Percentiles rank a stretch among this genome's conserved stretches.
Evolutionary conservation across 495 filamentous ascomycete genomes (phyloP).

Genomic region (Xylaria scruposa): DNA sequence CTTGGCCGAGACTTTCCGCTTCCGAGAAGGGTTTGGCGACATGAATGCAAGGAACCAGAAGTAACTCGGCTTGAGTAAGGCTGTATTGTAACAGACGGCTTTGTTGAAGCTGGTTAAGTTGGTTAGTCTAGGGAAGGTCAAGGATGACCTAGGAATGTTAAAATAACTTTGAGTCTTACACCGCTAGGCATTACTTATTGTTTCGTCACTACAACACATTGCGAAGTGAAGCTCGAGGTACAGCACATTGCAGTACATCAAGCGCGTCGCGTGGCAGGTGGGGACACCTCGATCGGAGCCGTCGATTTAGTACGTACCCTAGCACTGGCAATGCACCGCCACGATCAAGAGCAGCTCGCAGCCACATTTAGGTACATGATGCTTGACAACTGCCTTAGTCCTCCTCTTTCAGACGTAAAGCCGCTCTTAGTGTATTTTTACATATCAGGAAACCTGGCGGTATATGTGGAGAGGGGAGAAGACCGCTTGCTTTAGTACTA

Average conservation of each 20-base stretch:
- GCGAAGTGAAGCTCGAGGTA: neutral
- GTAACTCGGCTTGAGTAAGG: neutral
- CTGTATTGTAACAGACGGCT: conserved; percentile 9
- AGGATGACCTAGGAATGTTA: neutral
- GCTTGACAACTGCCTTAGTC: too few species aligned
- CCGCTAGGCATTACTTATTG: neutral
- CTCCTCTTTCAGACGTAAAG: too few species aligned
- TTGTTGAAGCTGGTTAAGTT: neutral
- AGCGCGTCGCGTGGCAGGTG: conserved; percentile 27
- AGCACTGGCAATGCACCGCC: neutral
- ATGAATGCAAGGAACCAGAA: conserved; percentile 12
- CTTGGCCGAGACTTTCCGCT: conserved; percentile 20
- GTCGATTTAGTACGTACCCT: too few species aligned
- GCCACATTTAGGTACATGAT: too few species aligned
- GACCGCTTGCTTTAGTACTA: too few species aligned
- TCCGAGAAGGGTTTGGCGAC: conserved; percentile 21
- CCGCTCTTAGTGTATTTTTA: too few species aligned
- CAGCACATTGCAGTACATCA: neutral
- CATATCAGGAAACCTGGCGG: too few species aligned
- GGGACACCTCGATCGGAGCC: neutral
- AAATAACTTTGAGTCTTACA: conserved; percentile 4
- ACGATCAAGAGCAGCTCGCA: neutral
- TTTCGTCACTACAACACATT: neutral
- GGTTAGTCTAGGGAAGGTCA: neutral
- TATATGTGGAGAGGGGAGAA: too few species aligned